A percentile compares a stretch with the other conserved stretches of the same genome.
Conservation (phyloP, 2,329 filamentous ascomycete species). For the Lasiodiplodia citricola region DNA sequence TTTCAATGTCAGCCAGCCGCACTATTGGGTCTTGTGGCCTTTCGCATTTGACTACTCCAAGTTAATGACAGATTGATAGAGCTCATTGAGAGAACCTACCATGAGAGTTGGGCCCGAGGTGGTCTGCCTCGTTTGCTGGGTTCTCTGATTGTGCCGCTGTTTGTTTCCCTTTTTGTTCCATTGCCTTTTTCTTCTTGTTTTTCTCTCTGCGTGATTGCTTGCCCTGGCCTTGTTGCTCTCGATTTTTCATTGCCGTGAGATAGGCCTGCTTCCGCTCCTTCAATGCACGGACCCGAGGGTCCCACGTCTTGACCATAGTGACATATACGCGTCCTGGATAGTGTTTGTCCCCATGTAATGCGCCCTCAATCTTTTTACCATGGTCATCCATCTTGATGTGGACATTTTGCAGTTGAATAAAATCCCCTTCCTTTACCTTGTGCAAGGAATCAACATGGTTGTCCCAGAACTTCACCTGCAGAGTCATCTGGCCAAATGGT, state of each 20-base stretch:
- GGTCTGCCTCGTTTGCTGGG: slow-evolving; percentile 25
- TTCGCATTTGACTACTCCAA: slow-evolving; percentile 2
- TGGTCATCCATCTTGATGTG: slow-evolving; percentile 61
- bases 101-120: slow-evolving; percentile 41
- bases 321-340: slow-evolving; percentile 63
- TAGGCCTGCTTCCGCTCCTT: background rate
- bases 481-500: slow-evolving; percentile 72
- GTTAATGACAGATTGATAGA: background rate
- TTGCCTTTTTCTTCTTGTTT: slow-evolving; percentile 42
- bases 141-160: slow-evolving; percentile 34
- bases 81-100: slow-evolving; percentile 39
- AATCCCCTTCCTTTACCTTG: slow-evolving; percentile 63
- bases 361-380: slow-evolving; percentile 69
- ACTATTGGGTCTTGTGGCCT: background rate
- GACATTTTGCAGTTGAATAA: slow-evolving; percentile 73
- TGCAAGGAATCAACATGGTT: slow-evolving; percentile 67
- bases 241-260: background rate
- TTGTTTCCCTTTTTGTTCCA: slow-evolving; percentile 41
- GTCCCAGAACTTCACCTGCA: slow-evolving; percentile 74
- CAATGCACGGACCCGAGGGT: slow-evolving; percentile 59
- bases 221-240: background rate
- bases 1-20: slow-evolving; percentile 3
- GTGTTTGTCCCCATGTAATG: slow-evolving; percentile 65
- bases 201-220: slow-evolving; percentile 46
- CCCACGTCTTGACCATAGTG: slow-evolving; percentile 52